These are phyloP conservation scores for Exophiala phaeomuriformis DNA, from an alignment of 2,329 filamentous ascomycete species.

Conservation along the genomic window DNA sequence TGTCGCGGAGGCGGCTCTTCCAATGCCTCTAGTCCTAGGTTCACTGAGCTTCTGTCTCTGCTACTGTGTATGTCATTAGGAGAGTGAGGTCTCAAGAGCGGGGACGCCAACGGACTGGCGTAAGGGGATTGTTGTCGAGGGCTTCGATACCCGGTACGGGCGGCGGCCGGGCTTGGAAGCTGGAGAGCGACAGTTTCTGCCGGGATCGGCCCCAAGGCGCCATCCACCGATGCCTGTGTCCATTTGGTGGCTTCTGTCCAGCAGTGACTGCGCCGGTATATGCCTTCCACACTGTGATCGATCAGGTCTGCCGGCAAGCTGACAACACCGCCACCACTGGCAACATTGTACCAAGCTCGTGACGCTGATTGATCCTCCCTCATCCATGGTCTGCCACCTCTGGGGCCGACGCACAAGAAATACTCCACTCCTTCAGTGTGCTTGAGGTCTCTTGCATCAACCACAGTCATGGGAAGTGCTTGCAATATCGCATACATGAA, in stretches of 20 bases:
- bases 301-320: slow-evolving; percentile 57
- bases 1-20: slow-evolving; percentile 38
- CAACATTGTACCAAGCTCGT: slow-evolving; percentile 46
- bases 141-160: slow-evolving; percentile 18
- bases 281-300: slow-evolving; percentile 59
- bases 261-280: slow-evolving; percentile 62
- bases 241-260: slow-evolving; percentile 59
- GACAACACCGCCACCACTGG: slow-evolving; percentile 57
- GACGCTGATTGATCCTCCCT: slow-evolving; percentile 39
- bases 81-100: slow-evolving; percentile 33
- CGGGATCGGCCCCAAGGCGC: slow-evolving; percentile 16
- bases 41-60: slow-evolving; percentile 37
- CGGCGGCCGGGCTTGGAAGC: background rate
- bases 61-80: slow-evolving; percentile 31
- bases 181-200: slow-evolving; percentile 7
- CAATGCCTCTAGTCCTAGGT: slow-evolving; percentile 40
- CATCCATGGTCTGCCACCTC: slow-evolving; percentile 44
- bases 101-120: slow-evolving; percentile 28
- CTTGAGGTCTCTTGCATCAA: slow-evolving; percentile 43
- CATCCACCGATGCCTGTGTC: slow-evolving; percentile 40
- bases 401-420: slow-evolving; percentile 44
- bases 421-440: slow-evolving; percentile 44
- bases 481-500: slow-evolving; percentile 47
- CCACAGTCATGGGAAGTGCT: slow-evolving; percentile 42
- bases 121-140: slow-evolving; percentile 24